phyloP scores from a whole-genome alignment of 441 rosid species.

The Croton laevigatus region DNA sequence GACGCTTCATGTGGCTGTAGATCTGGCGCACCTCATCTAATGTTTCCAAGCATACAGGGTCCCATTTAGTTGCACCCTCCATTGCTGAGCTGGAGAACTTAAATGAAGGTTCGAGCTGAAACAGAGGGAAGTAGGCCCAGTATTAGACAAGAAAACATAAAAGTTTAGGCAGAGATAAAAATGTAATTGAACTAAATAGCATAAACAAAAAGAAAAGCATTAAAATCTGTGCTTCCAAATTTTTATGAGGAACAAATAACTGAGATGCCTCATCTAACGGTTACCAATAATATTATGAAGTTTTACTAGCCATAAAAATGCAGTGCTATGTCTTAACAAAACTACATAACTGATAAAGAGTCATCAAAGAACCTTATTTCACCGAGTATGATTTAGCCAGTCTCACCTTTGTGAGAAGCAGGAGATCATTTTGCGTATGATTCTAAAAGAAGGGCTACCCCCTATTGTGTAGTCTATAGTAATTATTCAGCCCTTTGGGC shows the following conservation, averaged over 20 bases:
- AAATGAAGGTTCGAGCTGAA: conserved; percentile 67
- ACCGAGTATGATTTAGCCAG: too few species aligned
- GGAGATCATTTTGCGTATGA: too few species aligned
- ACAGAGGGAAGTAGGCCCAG: conserved; percentile 15
- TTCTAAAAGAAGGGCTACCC: too few species aligned
- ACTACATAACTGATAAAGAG: not conserved
- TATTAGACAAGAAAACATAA: conserved; percentile 12
- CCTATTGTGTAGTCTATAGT: too few species aligned
- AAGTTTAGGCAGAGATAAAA: not conserved
- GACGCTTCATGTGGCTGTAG: conserved; percentile 51
- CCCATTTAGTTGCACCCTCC: conserved; percentile 96
- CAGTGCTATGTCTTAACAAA: not conserved
- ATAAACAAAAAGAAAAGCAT: not conserved
- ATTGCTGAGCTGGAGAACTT: conserved; percentile 74
- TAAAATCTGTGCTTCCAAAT: not conserved
- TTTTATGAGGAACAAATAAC: not conserved
- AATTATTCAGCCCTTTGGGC: too few species aligned
- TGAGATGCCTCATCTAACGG: not conserved
- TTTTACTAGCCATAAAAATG: not conserved
- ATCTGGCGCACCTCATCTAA: conserved; percentile 58
- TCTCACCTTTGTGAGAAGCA: too few species aligned
- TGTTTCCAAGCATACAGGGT: conserved; percentile 62
- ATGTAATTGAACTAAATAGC: not conserved
- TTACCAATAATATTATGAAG: not conserved
- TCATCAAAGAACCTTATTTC: not conserved